Evolutionary conservation across 1,139 yeast species (phyloP).

Genomic region (Arxiozyma slooffiae): DNA sequence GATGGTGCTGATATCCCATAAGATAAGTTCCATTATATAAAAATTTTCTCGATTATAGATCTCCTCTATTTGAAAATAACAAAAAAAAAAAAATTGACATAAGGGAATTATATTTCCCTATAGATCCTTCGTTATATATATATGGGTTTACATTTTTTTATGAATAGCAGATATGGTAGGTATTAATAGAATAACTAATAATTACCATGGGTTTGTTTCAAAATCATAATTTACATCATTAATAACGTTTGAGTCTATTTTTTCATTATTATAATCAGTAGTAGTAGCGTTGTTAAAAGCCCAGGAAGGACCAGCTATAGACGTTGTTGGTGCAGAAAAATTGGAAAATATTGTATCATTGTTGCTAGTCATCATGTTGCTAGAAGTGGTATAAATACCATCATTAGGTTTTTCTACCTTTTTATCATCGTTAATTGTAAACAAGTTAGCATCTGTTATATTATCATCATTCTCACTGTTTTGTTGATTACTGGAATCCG

Average conservation of each 20-base stretch:
- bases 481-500: background rate
- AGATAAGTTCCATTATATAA: background rate
- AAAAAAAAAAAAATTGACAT: background rate
- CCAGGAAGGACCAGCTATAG: slow-evolving; percentile 22
- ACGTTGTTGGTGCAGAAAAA: slow-evolving; percentile 18
- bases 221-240: slow-evolving; percentile 12
- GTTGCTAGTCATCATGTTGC: slow-evolving; percentile 8
- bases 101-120: background rate
- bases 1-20: background rate
- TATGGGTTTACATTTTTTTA: background rate
- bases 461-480: background rate
- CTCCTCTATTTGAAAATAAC: background rate
- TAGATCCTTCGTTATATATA: background rate
- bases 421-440: background rate
- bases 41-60: background rate
- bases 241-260: background rate
- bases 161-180: background rate
- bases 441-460: background rate
- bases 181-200: background rate
- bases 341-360: slow-evolving; percentile 9
- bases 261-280: background rate
- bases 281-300: slow-evolving; percentile 7
- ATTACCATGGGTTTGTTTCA: slow-evolving; percentile 30
- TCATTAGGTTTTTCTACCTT: background rate
- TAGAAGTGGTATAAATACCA: background rate